Evolutionary conservation across 164 flowering plant genomes (phyloP).

Genomic region (Piper longum): DNA sequence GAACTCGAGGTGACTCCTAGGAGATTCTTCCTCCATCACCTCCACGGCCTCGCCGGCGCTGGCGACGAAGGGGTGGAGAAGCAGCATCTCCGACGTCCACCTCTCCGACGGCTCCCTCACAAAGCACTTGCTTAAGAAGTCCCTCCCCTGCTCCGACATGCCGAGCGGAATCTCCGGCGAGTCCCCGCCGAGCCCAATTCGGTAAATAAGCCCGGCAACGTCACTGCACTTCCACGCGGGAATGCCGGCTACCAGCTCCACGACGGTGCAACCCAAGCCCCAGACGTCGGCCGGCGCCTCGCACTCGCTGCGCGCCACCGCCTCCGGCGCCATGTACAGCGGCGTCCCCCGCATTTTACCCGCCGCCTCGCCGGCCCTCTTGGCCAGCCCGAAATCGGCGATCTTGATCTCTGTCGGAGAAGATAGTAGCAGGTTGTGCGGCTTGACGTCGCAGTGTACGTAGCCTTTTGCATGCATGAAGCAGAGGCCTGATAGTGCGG

Average conservation of each 20-base stretch:
- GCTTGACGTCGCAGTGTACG: conserved; percentile 77
- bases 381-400: conserved; percentile 76
- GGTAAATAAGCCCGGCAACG: conserved; percentile 12
- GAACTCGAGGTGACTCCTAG: conserved; percentile 30
- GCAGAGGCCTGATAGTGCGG: conserved; percentile 32
- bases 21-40: conserved; percentile 10
- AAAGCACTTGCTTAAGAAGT: conserved; percentile 40
- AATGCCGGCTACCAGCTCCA: conserved; percentile 44
- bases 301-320: conserved; percentile 15
- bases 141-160: conserved; percentile 34
- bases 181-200: conserved; percentile 23
- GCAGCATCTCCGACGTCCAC: conserved; percentile 56
- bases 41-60: conserved; percentile 3
- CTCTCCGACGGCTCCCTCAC: conserved; percentile 32
- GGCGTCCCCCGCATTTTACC: conserved; percentile 34
- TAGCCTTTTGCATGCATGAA: conserved; percentile 41
- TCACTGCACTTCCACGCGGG: conserved; percentile 27
- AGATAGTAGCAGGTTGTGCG: conserved; percentile 35
- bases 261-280: conserved; percentile 48
- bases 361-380: conserved; percentile 8
- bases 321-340: conserved; percentile 52
- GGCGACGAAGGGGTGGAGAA: conserved; percentile 39
- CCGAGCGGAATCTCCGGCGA: conserved; percentile 32
- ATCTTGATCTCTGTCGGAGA: conserved; percentile 27
- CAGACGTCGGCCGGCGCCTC: conserved; percentile 38